phyloP scores from a whole-genome alignment of 805 yeast species.

The Kluyveromyces nonfermentans region DNA sequence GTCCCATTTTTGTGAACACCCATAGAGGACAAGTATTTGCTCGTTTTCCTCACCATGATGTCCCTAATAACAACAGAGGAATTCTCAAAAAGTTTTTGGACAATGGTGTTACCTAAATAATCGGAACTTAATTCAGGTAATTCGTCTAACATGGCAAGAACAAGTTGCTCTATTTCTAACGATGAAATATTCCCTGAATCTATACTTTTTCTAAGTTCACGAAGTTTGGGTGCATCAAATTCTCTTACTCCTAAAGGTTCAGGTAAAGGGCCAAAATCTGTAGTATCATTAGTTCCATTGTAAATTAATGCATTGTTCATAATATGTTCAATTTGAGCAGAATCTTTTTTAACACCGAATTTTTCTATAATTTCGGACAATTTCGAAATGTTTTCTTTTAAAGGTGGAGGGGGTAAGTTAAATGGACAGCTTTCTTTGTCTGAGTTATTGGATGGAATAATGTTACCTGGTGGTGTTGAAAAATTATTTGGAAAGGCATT shows the following conservation, averaged over 20 bases:
- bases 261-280: constrained; percentile 66
- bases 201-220: constrained; percentile 74
- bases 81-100: constrained; percentile 76
- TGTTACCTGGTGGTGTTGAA: background rate
- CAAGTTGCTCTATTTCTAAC: constrained; percentile 68
- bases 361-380: constrained; percentile 16
- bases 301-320: constrained; percentile 37
- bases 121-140: constrained; percentile 87
- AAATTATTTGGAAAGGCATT: constrained; percentile 2
- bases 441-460: constrained; percentile 7
- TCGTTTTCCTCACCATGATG: constrained; percentile 67
- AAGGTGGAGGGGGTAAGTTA: constrained; percentile 26
- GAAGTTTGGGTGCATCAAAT: constrained; percentile 78
- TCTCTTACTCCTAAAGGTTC: constrained; percentile 56
- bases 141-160: constrained; percentile 77
- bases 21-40: constrained; percentile 78
- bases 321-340: constrained; percentile 33
- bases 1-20: constrained; percentile 97
- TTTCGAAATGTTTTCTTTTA: constrained; percentile 10
- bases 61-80: constrained; percentile 65
- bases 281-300: constrained; percentile 35
- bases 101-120: constrained; percentile 91
- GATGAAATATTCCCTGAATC: constrained; percentile 46
- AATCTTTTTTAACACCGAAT: constrained; percentile 18
- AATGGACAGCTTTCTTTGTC: constrained; percentile 31